Evolutionary conservation across 2,329 filamentous ascomycete genomes (phyloP).

Genomic region (Cercospora beticola): DNA sequence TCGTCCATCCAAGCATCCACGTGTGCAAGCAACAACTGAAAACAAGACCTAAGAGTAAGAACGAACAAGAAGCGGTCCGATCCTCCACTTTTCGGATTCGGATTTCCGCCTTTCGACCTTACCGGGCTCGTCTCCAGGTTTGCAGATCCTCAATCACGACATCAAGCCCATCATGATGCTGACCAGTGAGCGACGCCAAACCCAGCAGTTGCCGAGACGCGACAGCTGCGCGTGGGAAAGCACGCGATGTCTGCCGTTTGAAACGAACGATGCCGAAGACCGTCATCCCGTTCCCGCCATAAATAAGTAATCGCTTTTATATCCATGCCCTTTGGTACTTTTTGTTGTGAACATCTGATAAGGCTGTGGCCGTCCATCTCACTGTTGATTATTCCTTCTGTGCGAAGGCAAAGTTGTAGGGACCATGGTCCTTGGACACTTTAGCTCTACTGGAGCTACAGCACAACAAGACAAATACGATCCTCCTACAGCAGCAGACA

Average conservation of each 20-base stretch:
- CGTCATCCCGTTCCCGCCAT: neutral
- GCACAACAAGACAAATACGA: neutral
- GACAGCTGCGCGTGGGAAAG: constrained; percentile 8
- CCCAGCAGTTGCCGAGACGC: neutral
- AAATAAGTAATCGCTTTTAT: neutral
- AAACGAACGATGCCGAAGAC: constrained; percentile 2
- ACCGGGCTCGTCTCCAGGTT: constrained; percentile 3
- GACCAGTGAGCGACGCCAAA: constrained; percentile 1
- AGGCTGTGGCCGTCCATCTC: neutral
- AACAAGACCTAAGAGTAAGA: neutral
- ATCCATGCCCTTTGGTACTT: neutral
- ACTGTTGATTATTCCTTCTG: neutral
- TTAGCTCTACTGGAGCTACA: neutral
- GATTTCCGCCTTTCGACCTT: neutral
- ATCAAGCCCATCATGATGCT: constrained; percentile 17
- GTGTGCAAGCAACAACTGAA: neutral
- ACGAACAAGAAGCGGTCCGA: constrained; percentile 10
- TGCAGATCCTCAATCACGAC: constrained; percentile 24
- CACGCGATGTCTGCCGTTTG: constrained; percentile 1
- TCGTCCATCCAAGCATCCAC: neutral
- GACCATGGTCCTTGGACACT: neutral
- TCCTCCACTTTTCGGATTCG: neutral
- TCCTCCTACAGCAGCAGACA: neutral
- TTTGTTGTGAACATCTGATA: neutral
- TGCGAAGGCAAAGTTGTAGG: neutral